Percentiles rank a stretch among this genome's conserved stretches.
Evolutionary conservation across 768 basidiomycete species (phyloP).

Genomic region (Mycena alexandri): DNA sequence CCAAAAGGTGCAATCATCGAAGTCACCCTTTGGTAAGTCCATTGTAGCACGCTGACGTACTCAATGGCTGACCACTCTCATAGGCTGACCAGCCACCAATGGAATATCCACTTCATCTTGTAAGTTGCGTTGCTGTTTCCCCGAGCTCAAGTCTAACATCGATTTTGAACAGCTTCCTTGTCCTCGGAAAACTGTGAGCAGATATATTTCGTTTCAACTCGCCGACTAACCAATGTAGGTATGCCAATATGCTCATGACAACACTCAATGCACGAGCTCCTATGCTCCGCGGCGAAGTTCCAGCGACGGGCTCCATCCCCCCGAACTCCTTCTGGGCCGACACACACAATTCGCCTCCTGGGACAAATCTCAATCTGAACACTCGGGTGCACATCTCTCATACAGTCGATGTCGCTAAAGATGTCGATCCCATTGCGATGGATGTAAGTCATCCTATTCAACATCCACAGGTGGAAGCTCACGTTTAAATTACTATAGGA

Average conservation of each 20-base stretch:
- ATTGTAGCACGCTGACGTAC: too few species aligned
- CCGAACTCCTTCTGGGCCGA: too few species aligned
- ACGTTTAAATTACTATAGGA: too few species aligned
- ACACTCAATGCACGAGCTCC: slow-evolving; percentile 33
- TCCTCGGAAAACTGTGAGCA: slow-evolving; percentile 33
- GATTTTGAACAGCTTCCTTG: slow-evolving; percentile 29
- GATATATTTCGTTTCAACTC: background rate
- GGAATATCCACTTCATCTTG: slow-evolving; percentile 38
- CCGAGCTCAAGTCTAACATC: background rate
- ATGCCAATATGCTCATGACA: slow-evolving; percentile 31
- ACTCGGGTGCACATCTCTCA: too few species aligned
- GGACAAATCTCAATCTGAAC: too few species aligned
- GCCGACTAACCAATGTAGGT: slow-evolving; percentile 16
- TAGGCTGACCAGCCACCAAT: slow-evolving; percentile 25
- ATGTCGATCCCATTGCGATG: too few species aligned
- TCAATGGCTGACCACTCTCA: too few species aligned
- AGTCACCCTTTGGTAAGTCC: slow-evolving; percentile 18
- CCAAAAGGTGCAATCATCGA: slow-evolving; percentile 13
- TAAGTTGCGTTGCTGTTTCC: background rate
- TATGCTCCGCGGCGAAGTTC: background rate
- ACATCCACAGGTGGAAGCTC: too few species aligned
- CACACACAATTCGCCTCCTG: too few species aligned
- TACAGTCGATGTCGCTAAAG: too few species aligned
- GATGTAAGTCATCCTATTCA: too few species aligned
- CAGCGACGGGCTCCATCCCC: too few species aligned